Base-by-base conservation (phyloP, 257 asterid genomes). In the Capsicum pubescens region DNA sequence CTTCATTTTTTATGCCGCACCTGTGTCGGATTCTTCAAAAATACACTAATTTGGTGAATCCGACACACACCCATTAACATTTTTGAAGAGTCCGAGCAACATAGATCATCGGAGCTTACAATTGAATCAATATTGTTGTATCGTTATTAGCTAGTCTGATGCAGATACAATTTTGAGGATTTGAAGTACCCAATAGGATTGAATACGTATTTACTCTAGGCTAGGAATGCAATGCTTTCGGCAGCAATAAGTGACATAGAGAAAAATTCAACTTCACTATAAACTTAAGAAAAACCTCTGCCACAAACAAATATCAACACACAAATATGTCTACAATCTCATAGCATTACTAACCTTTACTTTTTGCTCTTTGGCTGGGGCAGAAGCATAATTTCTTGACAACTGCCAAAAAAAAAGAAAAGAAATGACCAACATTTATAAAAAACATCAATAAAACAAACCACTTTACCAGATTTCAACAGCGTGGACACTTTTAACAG, bases 371-470 rank as follows among this genome's bases (percentile, higher is more conserved):
- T 92, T 93, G 19, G 70, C 91, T 63, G 97, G 42, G 9, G 71
- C 87, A 59, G 88, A 86, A 2, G 93, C 91, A 86, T 87, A 92
- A 86, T 79, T 88, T 89, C 96, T 93, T 19, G 92, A 78, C 58
- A 88, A 83, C 97, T 93, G 89, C 88, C 87, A 90, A 83, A 26
- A 26, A 26, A 26, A 26, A 26, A 26, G 1, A 26, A 86, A 87
- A 77, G 54, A 79, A 84, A 48, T 26, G 84, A 55, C 21, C 12
- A 14, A 5, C 48, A 52, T 81, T 61, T n/a, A 59, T 50, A 63
- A 71, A 35, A n/a, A 13, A 21, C 64, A 85, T 10, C 8, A 84
- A 87, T 13, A 76, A 58, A 56, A 63, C 59, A 78, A 26, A 26
- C 16, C 8, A 54, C 46, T 26, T 14, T 26, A 76, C 81, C 16